These are phyloP conservation scores for Pulveroboletus sp. DNA, from an alignment of 768 basidiomycete species.

Conservation along the genomic window DNA sequence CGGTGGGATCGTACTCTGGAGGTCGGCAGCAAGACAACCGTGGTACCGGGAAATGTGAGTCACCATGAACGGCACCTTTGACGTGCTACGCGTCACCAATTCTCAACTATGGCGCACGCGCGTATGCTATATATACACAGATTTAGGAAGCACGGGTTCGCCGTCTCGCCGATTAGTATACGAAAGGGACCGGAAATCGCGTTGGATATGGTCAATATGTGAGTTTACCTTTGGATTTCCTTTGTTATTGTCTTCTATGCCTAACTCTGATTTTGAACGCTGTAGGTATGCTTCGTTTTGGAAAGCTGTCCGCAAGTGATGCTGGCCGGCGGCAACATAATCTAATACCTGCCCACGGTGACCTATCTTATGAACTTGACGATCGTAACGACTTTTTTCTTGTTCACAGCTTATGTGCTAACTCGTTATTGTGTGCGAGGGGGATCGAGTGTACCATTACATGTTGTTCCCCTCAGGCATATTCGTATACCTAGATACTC, in stretches of 20 bases:
- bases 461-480: not conserved
- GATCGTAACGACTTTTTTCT: not conserved
- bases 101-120: not conserved
- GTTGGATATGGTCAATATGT: conserved; percentile 72
- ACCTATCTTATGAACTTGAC: not conserved
- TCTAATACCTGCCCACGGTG: not conserved
- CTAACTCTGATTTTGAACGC: not conserved
- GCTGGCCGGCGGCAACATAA: not conserved
- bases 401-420: not conserved
- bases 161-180: conserved; percentile 46
- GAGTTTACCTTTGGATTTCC: conserved; percentile 14
- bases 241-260: not conserved
- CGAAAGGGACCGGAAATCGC: conserved; percentile 44
- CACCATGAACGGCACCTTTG: not conserved
- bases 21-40: conserved; percentile 57
- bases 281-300: conserved; percentile 32
- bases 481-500: not conserved
- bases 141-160: conserved; percentile 51
- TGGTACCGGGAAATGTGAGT: conserved; percentile 57
- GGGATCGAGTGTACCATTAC: not conserved
- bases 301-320: conserved; percentile 24
- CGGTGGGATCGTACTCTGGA: conserved; percentile 62
- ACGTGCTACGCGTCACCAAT: not conserved
- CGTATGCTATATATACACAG: conserved; percentile 19
- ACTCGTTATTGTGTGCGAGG: not conserved